phyloP scores from a whole-genome alignment of 2,329 filamentous ascomycete species.

The Colletotrichum tabaci region DNA sequence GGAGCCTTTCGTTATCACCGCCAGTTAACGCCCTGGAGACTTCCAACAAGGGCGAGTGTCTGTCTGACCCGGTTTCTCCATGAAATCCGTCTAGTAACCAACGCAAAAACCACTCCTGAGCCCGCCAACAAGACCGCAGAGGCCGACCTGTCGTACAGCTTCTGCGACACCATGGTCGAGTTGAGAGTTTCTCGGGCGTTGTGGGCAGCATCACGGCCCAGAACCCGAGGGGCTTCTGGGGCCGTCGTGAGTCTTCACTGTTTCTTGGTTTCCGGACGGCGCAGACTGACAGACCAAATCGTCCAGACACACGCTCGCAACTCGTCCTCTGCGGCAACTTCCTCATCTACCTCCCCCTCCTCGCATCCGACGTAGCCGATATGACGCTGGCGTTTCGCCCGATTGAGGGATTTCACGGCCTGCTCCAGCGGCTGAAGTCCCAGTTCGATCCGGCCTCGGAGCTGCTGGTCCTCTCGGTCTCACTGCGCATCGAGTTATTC shows the following conservation, averaged over 20 bases:
- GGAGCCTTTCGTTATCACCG: constrained; percentile 50
- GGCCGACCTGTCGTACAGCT: constrained; percentile 52
- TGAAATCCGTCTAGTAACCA: constrained; percentile 18
- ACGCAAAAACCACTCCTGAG: constrained; percentile 53
- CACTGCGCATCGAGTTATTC: constrained; percentile 57
- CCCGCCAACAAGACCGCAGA: constrained; percentile 59
- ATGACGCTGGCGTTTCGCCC: constrained; percentile 54
- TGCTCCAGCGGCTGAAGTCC: constrained; percentile 52
- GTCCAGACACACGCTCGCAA: constrained; percentile 56
- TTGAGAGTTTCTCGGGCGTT: constrained; percentile 56
- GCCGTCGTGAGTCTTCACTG: constrained; percentile 54
- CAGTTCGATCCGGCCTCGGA: constrained; percentile 51
- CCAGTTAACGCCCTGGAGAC: constrained; percentile 29
- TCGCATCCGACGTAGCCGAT: constrained; percentile 55
- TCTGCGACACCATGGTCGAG: constrained; percentile 53
- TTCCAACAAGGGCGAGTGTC: constrained; percentile 44
- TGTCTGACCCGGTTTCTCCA: not conserved
- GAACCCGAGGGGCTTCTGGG: constrained; percentile 60
- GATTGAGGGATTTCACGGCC: constrained; percentile 55
- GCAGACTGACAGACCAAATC: not conserved
- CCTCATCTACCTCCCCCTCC: constrained; percentile 63
- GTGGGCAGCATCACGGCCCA: constrained; percentile 54
- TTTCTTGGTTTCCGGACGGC: too few species aligned
- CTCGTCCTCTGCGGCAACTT: constrained; percentile 64
- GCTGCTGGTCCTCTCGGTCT: constrained; percentile 53